Evolutionary conservation across 176 grass and related monocot genomes (phyloP), one percentile per base, ranked within the genome.

Genomic region (Zea mays): DNA sequence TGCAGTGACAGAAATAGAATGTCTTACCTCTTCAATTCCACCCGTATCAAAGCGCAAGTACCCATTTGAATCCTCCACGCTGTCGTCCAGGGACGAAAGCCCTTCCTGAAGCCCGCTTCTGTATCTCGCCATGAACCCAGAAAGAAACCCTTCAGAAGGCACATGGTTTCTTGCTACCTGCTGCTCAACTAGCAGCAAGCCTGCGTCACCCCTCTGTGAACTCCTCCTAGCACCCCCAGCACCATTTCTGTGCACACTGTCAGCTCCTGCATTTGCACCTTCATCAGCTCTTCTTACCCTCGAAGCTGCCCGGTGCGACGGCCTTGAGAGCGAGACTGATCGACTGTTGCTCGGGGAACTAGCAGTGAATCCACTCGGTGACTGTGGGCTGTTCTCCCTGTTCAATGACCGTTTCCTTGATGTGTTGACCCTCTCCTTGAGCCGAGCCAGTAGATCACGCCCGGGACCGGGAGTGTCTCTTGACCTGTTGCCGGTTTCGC

Each of bases 1-100:
- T 47, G 17, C 13, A 55, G 52, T 58, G 15, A 61, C 5, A 61
- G 45, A 52, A 34, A 61, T 13, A 61, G 45, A 52, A 34, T 56
- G 58, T n/a, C 3, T 35, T 82, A 93, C 90, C 90, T 93, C 87
- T 73, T 83, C 83, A 56, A 8, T 80, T 81, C 76, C 88, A 61
- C 86, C 83, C 43, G 85, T 71, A 67, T 93, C 77, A 62, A 88
- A 90, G 43, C 85, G 87, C 87, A 85, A 84, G 35, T 82, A 86
- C 4, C 79, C 68, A 82, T 68, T 62, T 49, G 84, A 61, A 42
- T 97, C 88, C 80, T 84, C 87, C 16, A 80, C 34, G 84, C 63
- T 54, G 21, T 78, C 79, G 46, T 77, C 83, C 42, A 80, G 61
- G 43, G 83, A 88, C 0, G 72, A 47, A 7, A 72, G 47, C 4